Base-by-base conservation (phyloP, 2,329 filamentous ascomycete species). In the Xylariaceae sp. region DNA sequence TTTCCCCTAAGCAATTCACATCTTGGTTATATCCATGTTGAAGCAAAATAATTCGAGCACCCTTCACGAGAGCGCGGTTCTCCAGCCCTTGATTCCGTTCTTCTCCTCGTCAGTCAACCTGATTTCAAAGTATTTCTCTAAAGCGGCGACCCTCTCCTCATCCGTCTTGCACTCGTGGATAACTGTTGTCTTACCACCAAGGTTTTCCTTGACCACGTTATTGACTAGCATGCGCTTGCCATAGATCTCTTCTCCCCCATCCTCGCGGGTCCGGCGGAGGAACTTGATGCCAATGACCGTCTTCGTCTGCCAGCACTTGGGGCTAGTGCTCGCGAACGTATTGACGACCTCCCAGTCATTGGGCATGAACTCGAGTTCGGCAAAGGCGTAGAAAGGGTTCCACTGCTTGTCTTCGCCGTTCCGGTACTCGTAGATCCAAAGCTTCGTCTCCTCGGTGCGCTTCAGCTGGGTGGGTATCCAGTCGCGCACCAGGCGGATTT, bases 401-500 rank as follows among this genome's bases (percentile, higher is more conserved):
- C 87, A 92, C 2, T 77, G 75, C 43, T 72, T 74, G 0, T 79
- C 73, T 0, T 68, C 39, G 4, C 73, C 71, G 59, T 83, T 79
- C 24, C 82, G 79, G 62, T 83, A 82, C 70, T 89, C 81, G 67
- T 87, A 88, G 54, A 89, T 79, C 87, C 87, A 90, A 53, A 83
- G 71, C 56, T 79, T 81, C 29, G 74, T 70, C 41, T 77, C 74
- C 26, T 78, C 74, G 47, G 72, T 69, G 51, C 71, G 60, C 46
- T 69, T 65, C 23, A 76, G 73, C 57, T 81, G 75, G 12, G 74
- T 71, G 3, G 82, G 76, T 34, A 83, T 80, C 49, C 75, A 76
- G 43, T 80, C 78, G 33, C 76, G 74, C 21, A 82, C 69, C 5
- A 88, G 74, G 0, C 85, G 82, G 58, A 85, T 77, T 60, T 86